Evolutionary conservation across 2,329 filamentous ascomycete genomes (phyloP).

Genomic region (Alternaria burnsii): DNA sequence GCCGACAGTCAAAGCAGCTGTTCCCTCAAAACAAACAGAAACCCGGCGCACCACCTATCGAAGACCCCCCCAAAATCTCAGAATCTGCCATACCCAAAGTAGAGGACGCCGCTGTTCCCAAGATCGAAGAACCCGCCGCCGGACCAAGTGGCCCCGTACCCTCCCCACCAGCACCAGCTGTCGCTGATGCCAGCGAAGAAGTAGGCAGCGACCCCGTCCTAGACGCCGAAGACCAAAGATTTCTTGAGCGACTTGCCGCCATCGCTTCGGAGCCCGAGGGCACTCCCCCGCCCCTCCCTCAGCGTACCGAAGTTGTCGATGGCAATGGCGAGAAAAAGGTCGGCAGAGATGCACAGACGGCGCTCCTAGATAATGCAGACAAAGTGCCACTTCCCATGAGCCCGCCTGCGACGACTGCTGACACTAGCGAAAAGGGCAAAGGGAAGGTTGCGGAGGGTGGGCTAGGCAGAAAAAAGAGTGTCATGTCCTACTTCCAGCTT

Average conservation of each 20-base stretch:
- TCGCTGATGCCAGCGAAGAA: constrained; percentile 39
- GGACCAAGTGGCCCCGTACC: constrained; percentile 36
- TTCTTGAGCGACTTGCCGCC: constrained; percentile 61
- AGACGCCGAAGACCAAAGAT: constrained; percentile 69
- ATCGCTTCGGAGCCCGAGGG: constrained; percentile 53
- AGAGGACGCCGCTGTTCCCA: constrained; percentile 18
- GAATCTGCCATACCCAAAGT: constrained; percentile 15
- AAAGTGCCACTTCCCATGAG: constrained; percentile 61
- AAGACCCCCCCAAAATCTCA: constrained; percentile 23
- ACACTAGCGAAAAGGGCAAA: constrained; percentile 38
- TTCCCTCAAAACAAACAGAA: constrained; percentile 26
- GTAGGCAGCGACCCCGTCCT: constrained; percentile 55
- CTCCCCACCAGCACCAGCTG: constrained; percentile 30
- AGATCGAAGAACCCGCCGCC: constrained; percentile 20
- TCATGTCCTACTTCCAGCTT: constrained; percentile 46
- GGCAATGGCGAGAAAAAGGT: constrained; percentile 45
- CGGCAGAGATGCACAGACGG: constrained; percentile 57
- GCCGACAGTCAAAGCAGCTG: constrained; percentile 43
- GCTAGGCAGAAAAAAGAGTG: constrained; percentile 50
- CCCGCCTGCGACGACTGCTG: constrained; percentile 49
- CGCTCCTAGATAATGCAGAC: constrained; percentile 56
- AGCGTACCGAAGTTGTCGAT: constrained; percentile 43
- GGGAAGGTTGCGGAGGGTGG: constrained; percentile 41
- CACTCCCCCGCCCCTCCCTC: constrained; percentile 54
- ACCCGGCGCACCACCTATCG: constrained; percentile 16